A percentile compares a stretch with the other conserved stretches of the same genome.
phyloP scores from a whole-genome alignment of 225 moss, liverwort and hornwort species.

The Takakia lepidozioides region DNA sequence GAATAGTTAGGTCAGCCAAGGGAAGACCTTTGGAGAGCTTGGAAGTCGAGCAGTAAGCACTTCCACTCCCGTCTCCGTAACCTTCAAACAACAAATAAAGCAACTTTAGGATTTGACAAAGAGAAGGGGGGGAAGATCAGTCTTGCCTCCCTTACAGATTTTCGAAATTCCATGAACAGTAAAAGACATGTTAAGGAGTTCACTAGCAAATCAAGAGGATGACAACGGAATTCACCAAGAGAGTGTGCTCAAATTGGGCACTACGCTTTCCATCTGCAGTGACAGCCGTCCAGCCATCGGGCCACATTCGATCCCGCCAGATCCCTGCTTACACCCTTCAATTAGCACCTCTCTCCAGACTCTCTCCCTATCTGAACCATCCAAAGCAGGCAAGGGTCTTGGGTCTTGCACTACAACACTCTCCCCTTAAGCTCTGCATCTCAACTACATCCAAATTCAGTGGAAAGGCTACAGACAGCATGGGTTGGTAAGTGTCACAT shows the following conservation, averaged over 20 bases:
- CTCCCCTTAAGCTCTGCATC: too few relatives aligned
- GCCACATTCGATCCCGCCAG: slow-evolving; percentile 96
- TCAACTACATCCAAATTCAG: too few relatives aligned
- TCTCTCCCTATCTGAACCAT: too few relatives aligned
- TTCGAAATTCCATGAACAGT: too few relatives aligned
- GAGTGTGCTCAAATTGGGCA: slow-evolving; percentile 97
- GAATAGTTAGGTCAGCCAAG: slow-evolving; percentile 85
- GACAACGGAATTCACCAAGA: slow-evolving; percentile 41
- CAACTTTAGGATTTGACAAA: not conserved
- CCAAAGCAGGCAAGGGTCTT: too few relatives aligned
- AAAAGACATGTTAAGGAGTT: too few relatives aligned
- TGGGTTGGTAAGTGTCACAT: too few relatives aligned
- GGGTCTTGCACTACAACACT: too few relatives aligned
- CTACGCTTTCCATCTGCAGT: slow-evolving; percentile 87
- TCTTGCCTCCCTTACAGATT: too few relatives aligned
- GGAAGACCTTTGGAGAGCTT: slow-evolving; percentile 72
- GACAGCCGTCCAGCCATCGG: slow-evolving; percentile 83
- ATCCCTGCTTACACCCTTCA: slow-evolving; percentile 45
- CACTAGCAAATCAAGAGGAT: too few relatives aligned
- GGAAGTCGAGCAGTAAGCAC: slow-evolving; percentile 91
- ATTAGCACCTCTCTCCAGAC: not conserved
- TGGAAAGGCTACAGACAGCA: too few relatives aligned
- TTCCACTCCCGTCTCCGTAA: slow-evolving; percentile 87
- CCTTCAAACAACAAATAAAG: slow-evolving; percentile 40
- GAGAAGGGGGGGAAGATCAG: not conserved